Base-by-base conservation (phyloP, 2,329 filamentous ascomycete genomes). In the Scleromitrula shiraiana region DNA sequence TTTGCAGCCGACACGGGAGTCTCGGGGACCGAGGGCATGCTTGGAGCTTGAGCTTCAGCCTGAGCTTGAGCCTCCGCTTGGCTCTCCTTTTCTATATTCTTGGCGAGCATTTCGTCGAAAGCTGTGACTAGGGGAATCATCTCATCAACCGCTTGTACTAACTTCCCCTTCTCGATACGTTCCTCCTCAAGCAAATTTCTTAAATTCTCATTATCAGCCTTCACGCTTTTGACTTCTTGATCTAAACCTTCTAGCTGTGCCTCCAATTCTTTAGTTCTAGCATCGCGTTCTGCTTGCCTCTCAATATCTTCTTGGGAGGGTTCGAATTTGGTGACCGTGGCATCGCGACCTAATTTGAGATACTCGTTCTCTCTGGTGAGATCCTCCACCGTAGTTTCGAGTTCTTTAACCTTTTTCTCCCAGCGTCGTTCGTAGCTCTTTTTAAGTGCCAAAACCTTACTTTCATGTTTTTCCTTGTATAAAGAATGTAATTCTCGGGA, bases 401-500 rank as follows among this genome's bases (percentile, higher is more conserved):
- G 77, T 59, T 91, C 86, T 46, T 78, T 79, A 49, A 91, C 79
- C 62, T 85, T 87, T 74, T 94, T 94, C 67, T 95, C 88, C 78
- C 88, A 93, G 46, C 91, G 82, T 39, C 78, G 78, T 65, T 96
- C 88, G 68, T 97, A 85, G 53, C 78, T 83, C 68, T 83, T 83
- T 70, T 84, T 97, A 55, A 98, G 74, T 4, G 90, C 91, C 1
- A 87, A 79, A 37, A 97, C 91, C 71, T 98, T 98, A 53, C 83
- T 88, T 70, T 97, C 91, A 65, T 98, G 93, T 70, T 98, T 98
- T 63, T 85, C 82, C 71, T 96, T 97, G 76, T 98, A 98, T 9
- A 95, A 76, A 0, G 83, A 77, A 64, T 98, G 93, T 33, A 98
- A 76, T 63, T 98, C 93, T 24, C 88, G 79, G n/a, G 91, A 90